Percentiles rank a stretch among this genome's conserved stretches.
phyloP scores from a whole-genome alignment of 768 basidiomycete genomes.

The Psilocybe azurescens region DNA sequence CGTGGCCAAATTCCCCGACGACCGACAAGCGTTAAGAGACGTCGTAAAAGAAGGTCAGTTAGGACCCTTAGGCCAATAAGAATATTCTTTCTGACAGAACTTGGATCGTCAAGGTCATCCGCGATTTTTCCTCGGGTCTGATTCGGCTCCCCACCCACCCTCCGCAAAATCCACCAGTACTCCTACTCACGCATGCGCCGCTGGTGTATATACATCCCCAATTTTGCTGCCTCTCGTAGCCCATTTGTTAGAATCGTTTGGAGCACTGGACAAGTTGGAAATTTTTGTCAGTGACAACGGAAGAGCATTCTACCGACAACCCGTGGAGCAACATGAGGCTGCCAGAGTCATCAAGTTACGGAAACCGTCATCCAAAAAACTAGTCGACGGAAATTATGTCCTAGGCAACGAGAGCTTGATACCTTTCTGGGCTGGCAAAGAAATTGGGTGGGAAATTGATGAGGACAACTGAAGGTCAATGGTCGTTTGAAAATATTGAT shows the following conservation, averaged over 20 bases:
- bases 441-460: conserved; percentile 73
- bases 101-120: conserved; percentile 66
- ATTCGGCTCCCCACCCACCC: conserved; percentile 92
- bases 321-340: conserved; percentile 27
- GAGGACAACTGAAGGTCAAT: conserved; percentile 13
- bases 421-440: conserved; percentile 89
- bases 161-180: conserved; percentile 71
- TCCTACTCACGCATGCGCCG: conserved; percentile 81
- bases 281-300: conserved; percentile 84
- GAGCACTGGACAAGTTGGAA: conserved; percentile 80
- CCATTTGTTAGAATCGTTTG: conserved; percentile 86
- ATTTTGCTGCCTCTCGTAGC: conserved; percentile 91
- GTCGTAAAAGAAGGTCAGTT: conserved; percentile 74
- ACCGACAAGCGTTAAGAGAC: conserved; percentile 80
- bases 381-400: conserved; percentile 55
- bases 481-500: neutral
- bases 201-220: conserved; percentile 95
- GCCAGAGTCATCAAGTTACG: conserved; percentile 47
- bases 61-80: neutral
- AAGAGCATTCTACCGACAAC: conserved; percentile 74
- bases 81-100: neutral
- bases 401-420: conserved; percentile 60
- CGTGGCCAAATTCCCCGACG: conserved; percentile 94
- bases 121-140: conserved; percentile 96
- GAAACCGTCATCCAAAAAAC: conserved; percentile 39